Evolutionary conservation across 306 rosid genomes (phyloP).

Genomic region (cucumber (Cucumis sativus)): DNA sequence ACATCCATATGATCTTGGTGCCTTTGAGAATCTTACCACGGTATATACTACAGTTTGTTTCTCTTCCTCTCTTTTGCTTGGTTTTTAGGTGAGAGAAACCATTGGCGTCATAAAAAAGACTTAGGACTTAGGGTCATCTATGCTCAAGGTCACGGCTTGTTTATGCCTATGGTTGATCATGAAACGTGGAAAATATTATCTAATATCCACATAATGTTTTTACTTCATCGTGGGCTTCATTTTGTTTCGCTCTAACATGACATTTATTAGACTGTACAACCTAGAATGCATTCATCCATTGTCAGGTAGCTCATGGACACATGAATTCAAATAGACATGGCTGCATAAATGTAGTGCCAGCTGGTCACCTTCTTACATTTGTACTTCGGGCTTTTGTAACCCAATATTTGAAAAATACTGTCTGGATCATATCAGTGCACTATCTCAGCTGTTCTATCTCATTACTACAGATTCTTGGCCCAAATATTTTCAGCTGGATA

Average conservation of each 20-base stretch:
- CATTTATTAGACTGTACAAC: neutral
- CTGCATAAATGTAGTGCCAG: neutral
- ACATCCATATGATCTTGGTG: conserved; percentile 92
- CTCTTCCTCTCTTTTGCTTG: conserved; percentile 1
- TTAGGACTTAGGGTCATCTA: neutral
- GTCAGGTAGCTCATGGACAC: neutral
- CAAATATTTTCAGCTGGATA: conserved; percentile 60
- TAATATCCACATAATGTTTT: neutral
- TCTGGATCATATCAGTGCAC: neutral
- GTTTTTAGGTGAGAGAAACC: neutral
- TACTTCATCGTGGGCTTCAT: neutral
- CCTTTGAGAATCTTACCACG: conserved; percentile 67
- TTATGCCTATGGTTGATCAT: neutral
- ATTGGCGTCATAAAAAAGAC: neutral
- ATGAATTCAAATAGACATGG: neutral
- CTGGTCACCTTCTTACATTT: neutral
- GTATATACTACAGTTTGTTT: conserved; percentile 24
- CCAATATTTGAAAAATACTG: neutral
- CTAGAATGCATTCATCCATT: neutral
- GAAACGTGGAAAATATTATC: neutral
- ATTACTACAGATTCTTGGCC: conserved; percentile 62
- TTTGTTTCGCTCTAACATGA: neutral
- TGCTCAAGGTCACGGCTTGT: neutral
- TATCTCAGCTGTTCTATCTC: neutral
- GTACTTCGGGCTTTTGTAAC: neutral